A percentile compares a stretch with the other conserved stretches of the same genome.
Evolutionary conservation across 352 stramenopile genomes (phyloP).

Genomic region (Pilasporangium apinafurcum): DNA sequence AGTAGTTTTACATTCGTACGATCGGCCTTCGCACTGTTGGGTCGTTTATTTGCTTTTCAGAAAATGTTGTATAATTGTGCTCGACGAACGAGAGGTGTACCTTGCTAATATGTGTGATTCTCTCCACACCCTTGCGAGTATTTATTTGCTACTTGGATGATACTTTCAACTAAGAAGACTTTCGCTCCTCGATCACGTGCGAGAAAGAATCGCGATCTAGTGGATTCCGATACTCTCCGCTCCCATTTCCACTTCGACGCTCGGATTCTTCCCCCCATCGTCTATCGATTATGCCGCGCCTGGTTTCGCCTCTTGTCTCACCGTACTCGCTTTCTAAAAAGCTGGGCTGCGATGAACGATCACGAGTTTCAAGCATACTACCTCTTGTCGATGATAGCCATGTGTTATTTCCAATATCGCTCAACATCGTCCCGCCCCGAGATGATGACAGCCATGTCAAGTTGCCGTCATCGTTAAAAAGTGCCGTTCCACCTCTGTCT

Average conservation of each 20-base stretch:
- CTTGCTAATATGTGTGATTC: no score
- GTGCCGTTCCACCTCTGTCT: constrained; percentile 23
- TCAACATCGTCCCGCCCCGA: constrained; percentile 23
- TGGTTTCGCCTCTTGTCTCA: constrained; percentile 9
- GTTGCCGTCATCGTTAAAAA: constrained; percentile 29
- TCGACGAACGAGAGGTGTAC: no score
- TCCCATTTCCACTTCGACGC: constrained; percentile 5
- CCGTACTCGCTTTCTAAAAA: constrained; percentile 20
- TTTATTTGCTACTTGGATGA: background rate
- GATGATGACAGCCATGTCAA: constrained; percentile 30
- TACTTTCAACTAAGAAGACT: constrained; percentile 10
- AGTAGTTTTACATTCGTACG: no score
- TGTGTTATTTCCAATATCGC: constrained; percentile 19
- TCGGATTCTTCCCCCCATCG: constrained; percentile 5
- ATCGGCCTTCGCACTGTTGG: no score
- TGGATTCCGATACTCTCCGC: constrained; percentile 11
- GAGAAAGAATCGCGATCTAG: constrained; percentile 24
- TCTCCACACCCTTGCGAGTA: background rate
- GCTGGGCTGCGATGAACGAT: constrained; percentile 20
- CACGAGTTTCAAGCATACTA: constrained; percentile 19
- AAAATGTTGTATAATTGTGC: no score
- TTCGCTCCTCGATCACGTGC: constrained; percentile 19
- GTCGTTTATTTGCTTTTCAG: no score
- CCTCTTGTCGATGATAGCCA: constrained; percentile 22
- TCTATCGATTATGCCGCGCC: no score